phyloP scores from a whole-genome alignment of 2,329 filamentous ascomycete genomes.

The Kalaharituber pfeilii region DNA sequence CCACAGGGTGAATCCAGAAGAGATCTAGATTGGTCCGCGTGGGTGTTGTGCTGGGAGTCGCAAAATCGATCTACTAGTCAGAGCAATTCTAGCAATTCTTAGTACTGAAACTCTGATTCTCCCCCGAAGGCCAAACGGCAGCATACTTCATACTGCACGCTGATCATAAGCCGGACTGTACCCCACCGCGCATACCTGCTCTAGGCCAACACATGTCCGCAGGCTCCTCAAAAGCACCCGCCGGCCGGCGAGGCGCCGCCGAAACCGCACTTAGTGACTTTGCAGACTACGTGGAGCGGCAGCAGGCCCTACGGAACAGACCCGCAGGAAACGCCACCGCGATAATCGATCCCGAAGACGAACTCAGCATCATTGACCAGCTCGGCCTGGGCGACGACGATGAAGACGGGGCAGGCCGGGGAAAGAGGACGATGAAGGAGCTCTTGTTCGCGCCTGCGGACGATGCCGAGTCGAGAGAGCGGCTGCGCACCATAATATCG shows the following conservation, averaged over 20 bases:
- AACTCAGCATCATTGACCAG: conserved; percentile 76
- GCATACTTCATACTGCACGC: too few species aligned
- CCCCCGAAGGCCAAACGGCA: too few species aligned
- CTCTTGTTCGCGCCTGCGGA: conserved; percentile 46
- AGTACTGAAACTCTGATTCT: too few species aligned
- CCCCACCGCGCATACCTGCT: too few species aligned
- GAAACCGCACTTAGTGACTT: conserved; percentile 70
- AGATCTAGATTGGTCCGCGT: too few species aligned
- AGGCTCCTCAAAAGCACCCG: not conserved
- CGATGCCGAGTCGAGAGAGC: conserved; percentile 35
- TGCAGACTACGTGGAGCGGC: conserved; percentile 90
- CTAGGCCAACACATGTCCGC: not conserved
- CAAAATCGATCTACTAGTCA: too few species aligned
- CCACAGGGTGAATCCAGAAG: too few species aligned
- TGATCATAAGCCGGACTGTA: too few species aligned
- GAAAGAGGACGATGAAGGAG: conserved; percentile 50
- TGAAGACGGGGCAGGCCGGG: conserved; percentile 2
- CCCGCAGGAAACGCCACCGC: conserved; percentile 23
- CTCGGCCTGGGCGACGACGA: conserved; percentile 48
- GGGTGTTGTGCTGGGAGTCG: too few species aligned
- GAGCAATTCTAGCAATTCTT: too few species aligned
- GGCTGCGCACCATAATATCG: conserved; percentile 48
- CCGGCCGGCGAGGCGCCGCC: not conserved
- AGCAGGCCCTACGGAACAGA: conserved; percentile 54
- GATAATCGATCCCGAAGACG: conserved; percentile 52